phyloP scores from a whole-genome alignment of 1,284 basidiomycete genomes.

The Pseudozyma sp. region DNA sequence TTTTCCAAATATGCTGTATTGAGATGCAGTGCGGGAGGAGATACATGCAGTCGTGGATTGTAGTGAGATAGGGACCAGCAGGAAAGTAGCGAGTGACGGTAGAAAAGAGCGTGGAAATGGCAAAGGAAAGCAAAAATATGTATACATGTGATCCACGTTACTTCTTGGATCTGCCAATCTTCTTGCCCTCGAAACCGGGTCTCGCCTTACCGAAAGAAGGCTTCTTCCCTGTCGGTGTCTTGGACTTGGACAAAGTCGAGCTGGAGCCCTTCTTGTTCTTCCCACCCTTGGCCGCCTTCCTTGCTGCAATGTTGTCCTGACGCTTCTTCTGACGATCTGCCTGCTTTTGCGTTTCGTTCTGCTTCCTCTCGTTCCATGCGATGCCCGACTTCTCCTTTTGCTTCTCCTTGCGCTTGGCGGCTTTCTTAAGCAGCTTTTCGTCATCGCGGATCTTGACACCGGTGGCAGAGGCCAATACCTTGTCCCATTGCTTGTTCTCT shows the following conservation, averaged over 20 bases:
- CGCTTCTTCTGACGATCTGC: constrained; percentile 64
- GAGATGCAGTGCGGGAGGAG: neutral
- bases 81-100: too few species aligned
- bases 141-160: neutral
- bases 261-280: constrained; percentile 42
- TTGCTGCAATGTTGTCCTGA: constrained; percentile 60
- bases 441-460: constrained; percentile 67
- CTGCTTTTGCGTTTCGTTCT: constrained; percentile 52
- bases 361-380: constrained; percentile 62
- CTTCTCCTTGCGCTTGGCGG: constrained; percentile 63
- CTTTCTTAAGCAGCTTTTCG: constrained; percentile 63
- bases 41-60: constrained; percentile 2
- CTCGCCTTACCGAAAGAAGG: constrained; percentile 50
- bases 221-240: constrained; percentile 44
- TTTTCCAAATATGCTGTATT: constrained; percentile 3
- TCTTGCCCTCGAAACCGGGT: constrained; percentile 63
- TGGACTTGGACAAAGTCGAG: constrained; percentile 29
- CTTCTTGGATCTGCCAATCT: constrained; percentile 46
- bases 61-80: neutral
- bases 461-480: constrained; percentile 59
- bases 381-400: constrained; percentile 62
- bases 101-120: neutral
- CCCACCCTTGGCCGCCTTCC: constrained; percentile 53
- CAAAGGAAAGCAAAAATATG: neutral
- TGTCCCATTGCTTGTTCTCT: constrained; percentile 63